Conservation (phyloP, 2,329 filamentous ascomycete genomes). For the Calonectria pauciramosa region DNA sequence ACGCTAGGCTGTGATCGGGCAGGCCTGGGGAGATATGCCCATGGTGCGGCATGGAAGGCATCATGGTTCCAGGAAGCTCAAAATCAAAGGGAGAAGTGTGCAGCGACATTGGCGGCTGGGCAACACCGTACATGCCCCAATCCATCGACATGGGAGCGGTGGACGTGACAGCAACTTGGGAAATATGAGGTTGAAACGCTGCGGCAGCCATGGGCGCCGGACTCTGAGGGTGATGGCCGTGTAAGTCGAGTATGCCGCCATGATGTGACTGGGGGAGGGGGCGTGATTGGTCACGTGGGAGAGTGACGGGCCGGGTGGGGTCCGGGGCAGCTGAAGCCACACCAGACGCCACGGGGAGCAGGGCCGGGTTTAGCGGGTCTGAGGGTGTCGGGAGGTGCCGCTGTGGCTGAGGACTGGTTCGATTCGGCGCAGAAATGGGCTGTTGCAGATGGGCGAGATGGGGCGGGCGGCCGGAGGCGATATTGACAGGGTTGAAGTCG, state of each 20-base stretch:
- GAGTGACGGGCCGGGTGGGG: background rate
- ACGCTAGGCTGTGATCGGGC: slow-evolving; percentile 34
- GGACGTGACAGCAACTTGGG: slow-evolving; percentile 27
- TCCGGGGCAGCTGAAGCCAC: background rate
- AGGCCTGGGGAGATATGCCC: slow-evolving; percentile 35
- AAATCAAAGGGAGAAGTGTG: slow-evolving; percentile 41
- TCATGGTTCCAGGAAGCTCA: slow-evolving; percentile 39
- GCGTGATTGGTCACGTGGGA: slow-evolving; percentile 41
- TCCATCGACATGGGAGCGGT: slow-evolving; percentile 36
- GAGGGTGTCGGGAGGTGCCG: slow-evolving; percentile 42
- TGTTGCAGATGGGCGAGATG: slow-evolving; percentile 42
- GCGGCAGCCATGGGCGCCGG: slow-evolving; percentile 28
- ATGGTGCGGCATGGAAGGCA: slow-evolving; percentile 35
- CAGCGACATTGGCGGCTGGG: slow-evolving; percentile 32
- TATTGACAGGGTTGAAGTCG: slow-evolving; percentile 1
- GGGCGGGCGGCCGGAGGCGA: slow-evolving; percentile 16
- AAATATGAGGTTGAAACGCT: slow-evolving; percentile 34
- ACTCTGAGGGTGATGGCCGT: slow-evolving; percentile 34
- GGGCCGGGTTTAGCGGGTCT: slow-evolving; percentile 21
- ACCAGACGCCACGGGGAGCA: slow-evolving; percentile 2
- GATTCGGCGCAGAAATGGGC: slow-evolving; percentile 47
- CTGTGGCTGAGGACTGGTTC: slow-evolving; percentile 43
- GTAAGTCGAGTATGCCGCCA: slow-evolving; percentile 28
- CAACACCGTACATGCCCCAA: slow-evolving; percentile 40
- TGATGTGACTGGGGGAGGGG: slow-evolving; percentile 28